Base-by-base conservation (phyloP, 1,284 basidiomycete species). In the Porogramme epimiltina region DNA sequence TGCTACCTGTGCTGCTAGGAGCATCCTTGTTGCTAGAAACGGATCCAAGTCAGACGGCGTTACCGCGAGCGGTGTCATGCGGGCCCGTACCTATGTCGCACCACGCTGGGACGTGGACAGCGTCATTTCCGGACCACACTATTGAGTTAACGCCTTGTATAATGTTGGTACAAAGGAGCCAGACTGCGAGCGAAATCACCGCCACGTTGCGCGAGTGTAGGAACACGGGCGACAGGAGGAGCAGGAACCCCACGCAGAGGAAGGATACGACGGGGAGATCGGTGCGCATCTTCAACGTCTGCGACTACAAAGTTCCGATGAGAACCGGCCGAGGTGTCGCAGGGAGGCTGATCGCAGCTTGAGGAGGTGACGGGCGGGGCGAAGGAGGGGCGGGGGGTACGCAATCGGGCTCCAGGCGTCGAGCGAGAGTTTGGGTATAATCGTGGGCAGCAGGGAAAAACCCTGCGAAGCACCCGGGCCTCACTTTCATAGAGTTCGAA, bases 1-100 rank as follows among this genome's bases (percentile, higher is more conserved):
- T 1, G 78, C 81, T 16, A 77, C 58, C 26, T 66, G 70, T 0
- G 74, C 65, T 3, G 73, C 78, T 0, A 75, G 62, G 1, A 73
- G 62, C 13, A 85, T 56, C 51, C 76, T 75, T 15, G 78, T 72
- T 16, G 64, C 78, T 80, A 46, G 9, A 40, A 42, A 26, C 10
- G 28, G 8, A 18, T 36, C 25, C 18, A 31, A 16, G 25, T 46
- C 41, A 43, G 43, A 19, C 3, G 28, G 10, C 36, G 25, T 15
- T 25, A 20, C 18, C 22, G 26, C 8, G 9, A 19, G 9, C 34
- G 37, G 31, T 22, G 22, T 5, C 4, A 20, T 31, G 10, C 8
- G 16, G 13, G 73, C n/a, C n/a, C 57, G 45, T 53, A 81, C 79
- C 66, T 42, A 83, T 76, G 60, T 83, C 80, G 56, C 80, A 82